These are phyloP conservation scores for Penicillium olsonii DNA, from an alignment of 2,329 filamentous ascomycete species.

Conservation along the genomic window DNA sequence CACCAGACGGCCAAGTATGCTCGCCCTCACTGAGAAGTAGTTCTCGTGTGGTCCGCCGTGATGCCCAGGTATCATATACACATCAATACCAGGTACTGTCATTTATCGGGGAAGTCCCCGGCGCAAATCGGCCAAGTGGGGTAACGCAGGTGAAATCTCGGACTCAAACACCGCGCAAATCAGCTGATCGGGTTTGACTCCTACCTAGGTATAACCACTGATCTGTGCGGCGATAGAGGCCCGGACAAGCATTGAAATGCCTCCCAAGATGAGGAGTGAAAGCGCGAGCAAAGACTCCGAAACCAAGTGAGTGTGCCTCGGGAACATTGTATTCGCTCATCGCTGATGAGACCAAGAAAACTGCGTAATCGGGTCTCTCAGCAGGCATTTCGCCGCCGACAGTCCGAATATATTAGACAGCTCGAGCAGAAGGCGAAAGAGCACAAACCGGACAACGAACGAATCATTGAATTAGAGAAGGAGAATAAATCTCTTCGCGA, in stretches of 20 bases:
- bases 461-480: background rate
- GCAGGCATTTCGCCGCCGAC: background rate
- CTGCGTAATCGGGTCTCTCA: background rate
- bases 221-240: background rate
- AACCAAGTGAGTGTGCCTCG: background rate
- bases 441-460: background rate
- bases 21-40: no score
- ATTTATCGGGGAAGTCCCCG: background rate
- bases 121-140: background rate
- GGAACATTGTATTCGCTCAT: no score
- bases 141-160: background rate
- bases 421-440: background rate
- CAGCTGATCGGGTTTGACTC: background rate
- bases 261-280: background rate
- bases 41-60: no score
- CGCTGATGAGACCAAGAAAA: background rate
- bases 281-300: background rate
- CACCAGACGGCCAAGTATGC: no score
- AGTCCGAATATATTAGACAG: background rate
- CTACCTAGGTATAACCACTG: background rate
- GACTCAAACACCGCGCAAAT: background rate
- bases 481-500: background rate
- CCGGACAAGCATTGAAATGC: background rate
- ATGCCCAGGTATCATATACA: background rate
- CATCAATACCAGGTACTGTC: background rate